These are phyloP conservation scores for Mycosarcoma maydis DNA, from an alignment of 1,284 basidiomycete genomes.

Conservation along the genomic window DNA sequence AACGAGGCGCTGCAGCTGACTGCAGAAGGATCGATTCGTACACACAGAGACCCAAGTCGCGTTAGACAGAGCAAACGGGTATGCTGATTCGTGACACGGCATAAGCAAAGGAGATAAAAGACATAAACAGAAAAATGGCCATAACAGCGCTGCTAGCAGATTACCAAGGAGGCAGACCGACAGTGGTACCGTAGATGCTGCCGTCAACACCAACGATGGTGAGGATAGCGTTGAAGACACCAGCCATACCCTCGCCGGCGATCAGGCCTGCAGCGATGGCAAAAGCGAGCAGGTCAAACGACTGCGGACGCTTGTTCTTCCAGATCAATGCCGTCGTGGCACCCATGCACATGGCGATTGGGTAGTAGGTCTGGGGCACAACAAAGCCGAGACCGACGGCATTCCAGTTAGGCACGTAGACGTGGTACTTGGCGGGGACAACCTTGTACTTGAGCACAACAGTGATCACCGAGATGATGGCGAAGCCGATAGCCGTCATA, in stretches of 20 bases:
- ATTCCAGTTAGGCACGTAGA: slow-evolving; percentile 76
- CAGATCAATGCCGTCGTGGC: slow-evolving; percentile 69
- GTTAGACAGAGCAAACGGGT: slow-evolving; percentile 1
- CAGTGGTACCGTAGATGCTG: slow-evolving; percentile 28
- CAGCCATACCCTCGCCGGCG: slow-evolving; percentile 77
- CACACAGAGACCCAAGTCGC: too few relatives aligned
- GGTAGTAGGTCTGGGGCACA: slow-evolving; percentile 66
- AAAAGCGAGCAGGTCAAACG: slow-evolving; percentile 72
- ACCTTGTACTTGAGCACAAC: slow-evolving; percentile 72
- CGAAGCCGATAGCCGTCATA: slow-evolving; percentile 75
- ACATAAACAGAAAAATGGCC: slow-evolving; percentile 7
- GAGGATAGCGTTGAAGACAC: slow-evolving; percentile 73
- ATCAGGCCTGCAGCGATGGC: slow-evolving; percentile 74
- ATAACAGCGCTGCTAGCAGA: slow-evolving; percentile 7
- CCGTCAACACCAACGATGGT: slow-evolving; percentile 54
- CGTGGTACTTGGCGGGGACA: slow-evolving; percentile 72
- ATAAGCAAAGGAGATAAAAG: background rate
- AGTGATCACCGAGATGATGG: slow-evolving; percentile 70
- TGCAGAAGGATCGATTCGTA: too few relatives aligned
- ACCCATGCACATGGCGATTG: slow-evolving; percentile 62
- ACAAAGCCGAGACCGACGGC: slow-evolving; percentile 74
- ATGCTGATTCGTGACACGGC: slow-evolving; percentile 14
- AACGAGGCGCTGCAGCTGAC: too few relatives aligned
- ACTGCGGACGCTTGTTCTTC: slow-evolving; percentile 69
- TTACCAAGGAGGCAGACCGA: slow-evolving; percentile 55